Base-by-base conservation (phyloP, 768 basidiomycete genomes). In the Boletus eberwhitei region DNA sequence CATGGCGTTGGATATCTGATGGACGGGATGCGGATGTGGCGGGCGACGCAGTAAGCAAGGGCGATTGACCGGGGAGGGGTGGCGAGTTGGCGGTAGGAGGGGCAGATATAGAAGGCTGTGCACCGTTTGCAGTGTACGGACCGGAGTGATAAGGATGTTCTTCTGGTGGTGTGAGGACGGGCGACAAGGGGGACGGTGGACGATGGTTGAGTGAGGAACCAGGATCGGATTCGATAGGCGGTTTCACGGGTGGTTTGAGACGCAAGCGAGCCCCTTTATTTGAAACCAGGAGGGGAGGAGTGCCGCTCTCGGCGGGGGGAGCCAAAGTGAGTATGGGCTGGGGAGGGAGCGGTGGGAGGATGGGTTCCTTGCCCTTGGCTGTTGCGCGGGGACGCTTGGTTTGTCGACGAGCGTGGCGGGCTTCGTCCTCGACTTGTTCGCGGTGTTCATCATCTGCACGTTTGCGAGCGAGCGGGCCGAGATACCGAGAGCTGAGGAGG, bases 221-320 rank as follows among this genome's bases (percentile, higher is more conserved):
- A 6, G 50, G 22, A 13, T 67, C 66, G 0, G 60, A 57, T 5
- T 70, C 65, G 5, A 55, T 52, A 3, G 64, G n/a, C 3, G 72
- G 69, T 26, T 62, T 71, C 1, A 66, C 67, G 7, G 79, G 75
- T 0, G 80, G 77, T 54, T 80, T 81, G 52, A 81, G 73, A 53
- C 81, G 76, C 41, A 81, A 62, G 22, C 77, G 72, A 29, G 79
- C 73, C 12, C 81, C 81, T n/a, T 74, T 74, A 45, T 75, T 74
- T 0, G 78, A 75, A 13, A 80, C 75, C 29, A 80, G 64, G 16
- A 78, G 62, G 7, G 75, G 71, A 1, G 68, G 47, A 0, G 63
- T 54, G 1, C 50, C 53, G 11, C 31, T 31, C n/a, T 69, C 65
- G 0, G 48, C 19, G 17, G 55, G 44, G 21, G 68, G 62, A 3